Evolutionary conservation across 495 filamentous ascomycete species (phyloP).

Genomic region (Chaetomium cochliodes): DNA sequence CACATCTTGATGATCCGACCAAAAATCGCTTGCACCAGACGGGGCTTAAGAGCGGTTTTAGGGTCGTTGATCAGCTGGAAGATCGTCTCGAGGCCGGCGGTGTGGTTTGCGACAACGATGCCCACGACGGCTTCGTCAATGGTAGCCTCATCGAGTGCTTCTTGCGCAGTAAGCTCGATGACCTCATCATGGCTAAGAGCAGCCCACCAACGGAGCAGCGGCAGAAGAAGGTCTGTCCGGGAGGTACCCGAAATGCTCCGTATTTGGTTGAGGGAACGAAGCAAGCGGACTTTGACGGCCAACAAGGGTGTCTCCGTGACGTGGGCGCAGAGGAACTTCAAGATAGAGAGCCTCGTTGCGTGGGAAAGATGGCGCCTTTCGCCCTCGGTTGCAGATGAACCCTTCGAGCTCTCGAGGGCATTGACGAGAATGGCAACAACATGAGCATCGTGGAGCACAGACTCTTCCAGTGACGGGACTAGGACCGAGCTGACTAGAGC

Average conservation of each 20-base stretch:
- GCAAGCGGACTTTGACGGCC: constrained; percentile 63
- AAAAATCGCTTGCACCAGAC: constrained; percentile 61
- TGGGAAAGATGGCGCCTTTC: constrained; percentile 61
- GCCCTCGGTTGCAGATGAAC: constrained; percentile 37
- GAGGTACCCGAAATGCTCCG: constrained; percentile 65
- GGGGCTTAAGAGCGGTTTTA: constrained; percentile 42
- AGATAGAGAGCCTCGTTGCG: constrained; percentile 59
- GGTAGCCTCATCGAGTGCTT: constrained; percentile 59
- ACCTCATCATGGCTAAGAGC: constrained; percentile 44
- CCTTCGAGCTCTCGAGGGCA: constrained; percentile 50
- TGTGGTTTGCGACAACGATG: constrained; percentile 64
- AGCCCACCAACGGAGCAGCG: constrained; percentile 66
- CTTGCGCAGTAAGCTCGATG: constrained; percentile 40
- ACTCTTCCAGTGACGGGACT: constrained; percentile 75
- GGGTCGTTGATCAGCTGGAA: constrained; percentile 52
- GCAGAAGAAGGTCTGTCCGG: constrained; percentile 67
- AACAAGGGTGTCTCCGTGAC: constrained; percentile 63
- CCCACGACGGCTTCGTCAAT: constrained; percentile 60
- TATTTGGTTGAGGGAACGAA: constrained; percentile 67
- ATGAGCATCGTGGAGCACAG: constrained; percentile 67
- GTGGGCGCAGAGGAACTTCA: constrained; percentile 75
- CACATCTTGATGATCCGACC: constrained; percentile 66
- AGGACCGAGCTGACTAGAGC: constrained; percentile 64
- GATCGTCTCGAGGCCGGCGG: constrained; percentile 63
- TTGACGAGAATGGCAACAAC: constrained; percentile 59